Conservation (phyloP, 306 rosid species). For the Inga laurina region DNA sequence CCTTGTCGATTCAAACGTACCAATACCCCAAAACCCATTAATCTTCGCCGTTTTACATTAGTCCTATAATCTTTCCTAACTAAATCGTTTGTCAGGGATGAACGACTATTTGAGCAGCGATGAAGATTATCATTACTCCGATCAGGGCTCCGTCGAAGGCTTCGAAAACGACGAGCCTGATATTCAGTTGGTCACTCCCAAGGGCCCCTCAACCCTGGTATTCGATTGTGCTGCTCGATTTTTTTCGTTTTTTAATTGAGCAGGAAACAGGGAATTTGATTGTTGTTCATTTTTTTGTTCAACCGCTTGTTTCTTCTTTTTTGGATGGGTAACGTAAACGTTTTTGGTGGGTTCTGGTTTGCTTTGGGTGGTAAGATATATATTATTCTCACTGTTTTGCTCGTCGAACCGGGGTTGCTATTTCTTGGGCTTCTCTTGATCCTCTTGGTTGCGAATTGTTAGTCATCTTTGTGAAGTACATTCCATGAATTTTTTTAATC, state of each 20-base stretch:
- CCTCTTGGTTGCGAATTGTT: not conserved
- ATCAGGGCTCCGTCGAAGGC: conserved; percentile 67
- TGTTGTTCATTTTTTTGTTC: not conserved
- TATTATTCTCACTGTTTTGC: not conserved
- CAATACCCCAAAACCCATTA: not conserved
- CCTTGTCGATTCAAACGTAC: not conserved
- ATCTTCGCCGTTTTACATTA: not conserved
- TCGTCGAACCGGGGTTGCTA: not conserved
- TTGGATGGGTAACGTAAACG: not conserved
- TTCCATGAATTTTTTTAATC: not conserved
- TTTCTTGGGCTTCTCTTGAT: not conserved
- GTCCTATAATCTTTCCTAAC: not conserved
- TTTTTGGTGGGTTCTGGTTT: conserved; percentile 1
- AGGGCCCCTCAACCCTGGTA: conserved; percentile 80
- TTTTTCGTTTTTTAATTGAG: not conserved
- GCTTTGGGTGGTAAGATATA: not conserved
- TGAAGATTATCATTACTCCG: conserved; percentile 69
- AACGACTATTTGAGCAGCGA: conserved; percentile 64
- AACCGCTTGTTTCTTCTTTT: not conserved
- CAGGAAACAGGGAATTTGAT: not conserved
- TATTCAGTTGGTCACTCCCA: conserved; percentile 48
- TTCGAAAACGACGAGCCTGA: conserved; percentile 69
- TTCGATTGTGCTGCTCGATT: conserved; percentile 7
- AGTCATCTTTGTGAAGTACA: not conserved
- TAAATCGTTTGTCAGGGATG: conserved; percentile 41